Evolutionary conservation across 2,329 filamentous ascomycete species (phyloP).

Genomic region (Sordariomycetes sp.): DNA sequence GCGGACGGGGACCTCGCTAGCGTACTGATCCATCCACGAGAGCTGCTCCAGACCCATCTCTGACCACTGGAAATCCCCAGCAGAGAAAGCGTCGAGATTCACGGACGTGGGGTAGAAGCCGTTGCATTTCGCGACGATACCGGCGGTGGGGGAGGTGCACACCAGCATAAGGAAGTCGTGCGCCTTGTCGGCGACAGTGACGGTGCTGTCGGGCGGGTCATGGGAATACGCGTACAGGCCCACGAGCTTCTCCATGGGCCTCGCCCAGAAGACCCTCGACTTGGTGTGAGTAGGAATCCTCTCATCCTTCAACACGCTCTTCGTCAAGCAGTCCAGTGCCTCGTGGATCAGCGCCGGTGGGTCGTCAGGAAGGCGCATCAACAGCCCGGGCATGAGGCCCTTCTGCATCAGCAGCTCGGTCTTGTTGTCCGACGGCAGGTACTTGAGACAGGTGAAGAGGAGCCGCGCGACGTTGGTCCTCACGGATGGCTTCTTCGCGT

Average conservation of each 20-base stretch:
- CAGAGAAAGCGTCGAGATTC: conserved; percentile 33
- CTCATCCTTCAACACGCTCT: conserved; percentile 63
- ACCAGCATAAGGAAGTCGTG: conserved; percentile 67
- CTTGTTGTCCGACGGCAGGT: conserved; percentile 67
- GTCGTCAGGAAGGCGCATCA: conserved; percentile 69
- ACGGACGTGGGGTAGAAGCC: conserved; percentile 78
- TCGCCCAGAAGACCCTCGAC: conserved; percentile 63
- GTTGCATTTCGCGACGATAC: conserved; percentile 63
- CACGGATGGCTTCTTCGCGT: conserved; percentile 62
- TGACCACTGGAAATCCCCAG: conserved; percentile 16
- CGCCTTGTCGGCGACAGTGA: conserved; percentile 53
- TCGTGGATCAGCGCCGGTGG: conserved; percentile 65
- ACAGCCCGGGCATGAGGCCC: conserved; percentile 73
- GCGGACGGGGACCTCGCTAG: conserved; percentile 58
- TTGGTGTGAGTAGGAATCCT: conserved; percentile 66
- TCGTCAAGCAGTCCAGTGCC: conserved; percentile 60
- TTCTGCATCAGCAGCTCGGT: conserved; percentile 69
- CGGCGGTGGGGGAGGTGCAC: conserved; percentile 64
- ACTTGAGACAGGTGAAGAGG: conserved; percentile 67
- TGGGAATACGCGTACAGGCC: conserved; percentile 57
- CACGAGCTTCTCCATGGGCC: conserved; percentile 61
- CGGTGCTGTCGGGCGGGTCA: conserved; percentile 26
- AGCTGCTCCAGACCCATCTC: conserved; percentile 56
- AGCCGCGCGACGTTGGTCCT: conserved; percentile 77
- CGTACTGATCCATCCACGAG: conserved; percentile 58